phyloP scores from a whole-genome alignment of 495 filamentous ascomycete genomes.

The Peziza echinospora region DNA sequence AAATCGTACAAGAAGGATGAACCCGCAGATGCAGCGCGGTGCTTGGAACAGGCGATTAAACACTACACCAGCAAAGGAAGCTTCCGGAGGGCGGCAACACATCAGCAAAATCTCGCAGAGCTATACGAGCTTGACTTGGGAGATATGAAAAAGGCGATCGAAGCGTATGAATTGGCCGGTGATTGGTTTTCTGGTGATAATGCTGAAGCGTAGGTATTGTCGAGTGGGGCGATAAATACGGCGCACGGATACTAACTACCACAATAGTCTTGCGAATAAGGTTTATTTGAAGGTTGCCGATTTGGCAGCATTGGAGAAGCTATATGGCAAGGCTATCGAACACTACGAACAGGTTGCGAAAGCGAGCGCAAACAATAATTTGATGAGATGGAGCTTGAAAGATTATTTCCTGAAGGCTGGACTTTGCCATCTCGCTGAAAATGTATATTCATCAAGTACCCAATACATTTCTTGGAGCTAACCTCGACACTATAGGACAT shows the following conservation, averaged over 20 bases:
- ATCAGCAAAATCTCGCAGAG: constrained; percentile 69
- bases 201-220: constrained; percentile 48
- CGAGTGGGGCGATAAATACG: no score
- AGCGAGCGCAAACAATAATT: constrained; percentile 46
- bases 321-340: constrained; percentile 62
- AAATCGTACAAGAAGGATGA: constrained; percentile 66
- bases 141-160: constrained; percentile 52
- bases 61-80: constrained; percentile 71
- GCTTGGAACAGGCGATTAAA: constrained; percentile 48
- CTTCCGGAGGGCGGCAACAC: constrained; percentile 66
- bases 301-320: constrained; percentile 51
- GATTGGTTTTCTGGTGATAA: constrained; percentile 73
- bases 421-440: constrained; percentile 56
- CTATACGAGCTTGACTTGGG: constrained; percentile 58
- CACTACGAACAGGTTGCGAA: constrained; percentile 62
- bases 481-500: constrained; percentile 29
- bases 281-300: constrained; percentile 76
- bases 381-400: constrained; percentile 82
- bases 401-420: constrained; percentile 84
- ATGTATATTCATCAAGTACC: constrained; percentile 26
- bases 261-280: constrained; percentile 50
- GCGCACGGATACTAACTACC: constrained; percentile 20
- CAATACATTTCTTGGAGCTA: background rate
- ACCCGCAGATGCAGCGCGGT: constrained; percentile 56
- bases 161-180: constrained; percentile 59